Percentiles rank a stretch among this genome's conserved stretches.
These are phyloP conservation scores for Nissolia schottii DNA, from an alignment of 306 rosid species.

Conservation along the genomic window DNA sequence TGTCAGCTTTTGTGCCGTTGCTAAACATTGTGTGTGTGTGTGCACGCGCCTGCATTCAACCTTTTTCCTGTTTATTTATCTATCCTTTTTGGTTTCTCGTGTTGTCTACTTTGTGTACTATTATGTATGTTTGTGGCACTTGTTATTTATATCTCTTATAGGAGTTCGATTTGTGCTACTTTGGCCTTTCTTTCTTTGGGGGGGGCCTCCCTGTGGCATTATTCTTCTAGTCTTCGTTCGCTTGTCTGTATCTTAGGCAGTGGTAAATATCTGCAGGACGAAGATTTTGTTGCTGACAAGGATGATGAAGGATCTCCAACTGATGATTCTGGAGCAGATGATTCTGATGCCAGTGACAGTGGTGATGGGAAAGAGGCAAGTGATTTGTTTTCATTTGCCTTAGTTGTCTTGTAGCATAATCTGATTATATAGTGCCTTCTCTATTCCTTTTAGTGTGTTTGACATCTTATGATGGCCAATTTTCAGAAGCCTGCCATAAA, in stretches of 20 bases:
- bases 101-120: not conserved
- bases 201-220: not conserved
- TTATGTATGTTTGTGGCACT: not conserved
- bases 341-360: slow-evolving; percentile 73
- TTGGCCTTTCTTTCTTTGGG: not conserved
- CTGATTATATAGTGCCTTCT: not conserved
- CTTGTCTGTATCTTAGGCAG: slow-evolving; percentile 1
- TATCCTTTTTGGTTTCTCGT: not conserved
- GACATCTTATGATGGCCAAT: slow-evolving; percentile 16
- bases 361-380: slow-evolving; percentile 81
- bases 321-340: slow-evolving; percentile 94
- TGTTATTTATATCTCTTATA: not conserved
- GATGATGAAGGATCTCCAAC: slow-evolving; percentile 97
- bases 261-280: slow-evolving; percentile 57
- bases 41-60: not conserved
- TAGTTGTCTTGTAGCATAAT: not conserved
- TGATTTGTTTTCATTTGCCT: slow-evolving; percentile 16
- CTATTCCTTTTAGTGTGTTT: slow-evolving; percentile 3
- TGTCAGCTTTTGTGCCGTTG: not conserved
- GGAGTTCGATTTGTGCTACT: not conserved
- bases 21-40: too few relatives aligned
- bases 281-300: slow-evolving; percentile 75
- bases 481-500: slow-evolving; percentile 86
- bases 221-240: not conserved
- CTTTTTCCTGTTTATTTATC: not conserved